phyloP scores from a whole-genome alignment of 805 yeast genomes.

The Saccharomycopsis sp. region DNA sequence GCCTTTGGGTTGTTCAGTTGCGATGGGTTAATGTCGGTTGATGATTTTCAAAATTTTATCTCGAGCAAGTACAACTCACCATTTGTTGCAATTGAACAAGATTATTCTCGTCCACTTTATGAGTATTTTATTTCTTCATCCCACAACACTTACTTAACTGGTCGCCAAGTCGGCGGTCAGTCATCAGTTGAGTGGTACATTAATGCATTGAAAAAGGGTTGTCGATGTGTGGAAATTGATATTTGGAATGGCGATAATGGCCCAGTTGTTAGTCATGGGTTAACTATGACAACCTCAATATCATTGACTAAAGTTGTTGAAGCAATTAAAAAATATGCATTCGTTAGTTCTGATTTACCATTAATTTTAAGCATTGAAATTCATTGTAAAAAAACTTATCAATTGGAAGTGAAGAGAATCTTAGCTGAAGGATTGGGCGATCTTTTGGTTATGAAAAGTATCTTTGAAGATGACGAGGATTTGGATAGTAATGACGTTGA shows the following conservation, averaged over 20 bases:
- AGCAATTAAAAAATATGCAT: conserved; percentile 77
- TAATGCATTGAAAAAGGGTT: conserved; percentile 81
- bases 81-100: conserved; percentile 24
- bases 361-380: conserved; percentile 80
- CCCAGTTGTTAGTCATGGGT: conserved; percentile 89
- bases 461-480: conserved; percentile 25
- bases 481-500: conserved; percentile 1
- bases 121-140: conserved; percentile 90
- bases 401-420: conserved; percentile 46
- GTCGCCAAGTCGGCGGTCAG: conserved; percentile 80
- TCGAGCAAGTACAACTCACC: conserved; percentile 25
- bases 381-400: conserved; percentile 66
- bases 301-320: conserved; percentile 61
- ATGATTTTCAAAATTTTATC: conserved; percentile 28
- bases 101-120: conserved; percentile 59
- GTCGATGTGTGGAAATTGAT: conserved; percentile 92
- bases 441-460: conserved; percentile 39
- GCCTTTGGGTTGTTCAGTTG: neutral
- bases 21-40: conserved; percentile 23
- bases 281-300: conserved; percentile 71
- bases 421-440: conserved; percentile 56
- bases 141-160: conserved; percentile 86
- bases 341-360: conserved; percentile 82
- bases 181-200: conserved; percentile 89
- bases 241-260: conserved; percentile 83